Evolutionary conservation across 2,329 filamentous ascomycete species (phyloP).

Genomic region (Cladosporium colombiae): DNA sequence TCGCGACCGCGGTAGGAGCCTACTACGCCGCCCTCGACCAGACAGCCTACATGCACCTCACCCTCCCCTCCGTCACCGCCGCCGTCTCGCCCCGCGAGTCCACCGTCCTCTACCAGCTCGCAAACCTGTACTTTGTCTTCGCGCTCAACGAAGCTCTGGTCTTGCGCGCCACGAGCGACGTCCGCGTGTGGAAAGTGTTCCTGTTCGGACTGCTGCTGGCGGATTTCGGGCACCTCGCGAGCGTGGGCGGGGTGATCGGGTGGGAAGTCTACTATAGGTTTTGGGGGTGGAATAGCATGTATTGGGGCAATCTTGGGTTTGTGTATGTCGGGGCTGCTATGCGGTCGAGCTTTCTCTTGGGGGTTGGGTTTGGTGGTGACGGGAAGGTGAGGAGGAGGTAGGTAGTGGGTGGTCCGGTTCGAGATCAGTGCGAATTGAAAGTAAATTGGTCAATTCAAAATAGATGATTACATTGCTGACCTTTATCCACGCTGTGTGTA

Average conservation of each 20-base stretch:
- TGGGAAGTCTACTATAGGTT: constrained; percentile 46
- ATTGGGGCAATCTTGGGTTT: constrained; percentile 40
- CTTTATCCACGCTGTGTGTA: neutral
- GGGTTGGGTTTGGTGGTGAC: constrained; percentile 29
- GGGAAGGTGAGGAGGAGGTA: neutral
- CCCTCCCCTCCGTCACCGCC: constrained; percentile 48
- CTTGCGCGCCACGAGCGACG: constrained; percentile 66
- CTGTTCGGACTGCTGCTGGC: constrained; percentile 69
- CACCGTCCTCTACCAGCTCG: constrained; percentile 71
- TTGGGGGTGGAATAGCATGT: constrained; percentile 40
- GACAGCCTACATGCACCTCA: constrained; percentile 63
- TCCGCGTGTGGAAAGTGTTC: constrained; percentile 69
- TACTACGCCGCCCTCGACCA: constrained; percentile 55
- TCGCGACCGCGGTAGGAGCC: constrained; percentile 56
- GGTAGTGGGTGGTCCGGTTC: neutral
- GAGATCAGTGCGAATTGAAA: neutral
- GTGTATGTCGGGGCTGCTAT: constrained; percentile 40
- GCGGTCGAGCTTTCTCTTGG: constrained; percentile 37
- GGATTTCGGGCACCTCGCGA: constrained; percentile 75
- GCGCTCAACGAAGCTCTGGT: constrained; percentile 76
- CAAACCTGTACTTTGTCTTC: constrained; percentile 76
- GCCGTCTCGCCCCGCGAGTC: constrained; percentile 50
- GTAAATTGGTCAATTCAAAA: neutral
- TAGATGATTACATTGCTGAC: neutral
- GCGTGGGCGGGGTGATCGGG: constrained; percentile 55